These are phyloP conservation scores for Yamadazyma kanchanaburiensis DNA, from an alignment of 1,139 yeast species.

Conservation along the genomic window DNA sequence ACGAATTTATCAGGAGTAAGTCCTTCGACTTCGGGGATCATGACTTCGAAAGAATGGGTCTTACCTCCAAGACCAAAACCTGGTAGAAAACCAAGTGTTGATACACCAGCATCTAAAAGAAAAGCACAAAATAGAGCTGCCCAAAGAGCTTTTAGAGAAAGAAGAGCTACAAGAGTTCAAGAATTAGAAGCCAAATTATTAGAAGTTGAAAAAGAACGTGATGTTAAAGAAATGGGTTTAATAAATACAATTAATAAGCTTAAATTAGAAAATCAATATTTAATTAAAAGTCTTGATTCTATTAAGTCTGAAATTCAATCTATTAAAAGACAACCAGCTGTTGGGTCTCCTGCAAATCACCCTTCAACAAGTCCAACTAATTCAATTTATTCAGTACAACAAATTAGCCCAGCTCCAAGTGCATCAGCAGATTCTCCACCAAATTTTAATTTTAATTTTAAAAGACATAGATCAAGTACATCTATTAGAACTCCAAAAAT, in stretches of 20 bases:
- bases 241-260: constrained; percentile 46
- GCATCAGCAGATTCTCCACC: constrained; percentile 49
- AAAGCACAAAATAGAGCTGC: constrained; percentile 96
- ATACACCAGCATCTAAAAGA: constrained; percentile 70
- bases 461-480: constrained; percentile 1
- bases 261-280: constrained; percentile 37
- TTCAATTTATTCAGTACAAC: constrained; percentile 39
- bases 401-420: constrained; percentile 55
- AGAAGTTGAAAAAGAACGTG: constrained; percentile 65
- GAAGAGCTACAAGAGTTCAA: constrained; percentile 65
- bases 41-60: constrained; percentile 86
- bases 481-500: constrained; percentile 1
- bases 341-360: constrained; percentile 9
- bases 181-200: constrained; percentile 45
- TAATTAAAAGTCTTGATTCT: constrained; percentile 35
- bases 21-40: constrained; percentile 26
- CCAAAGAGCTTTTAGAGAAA: constrained; percentile 85
- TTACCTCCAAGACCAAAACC: constrained; percentile 91
- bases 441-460: constrained; percentile 1
- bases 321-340: constrained; percentile 11
- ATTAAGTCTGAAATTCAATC: constrained; percentile 23
- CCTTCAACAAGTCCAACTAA: constrained; percentile 27
- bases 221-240: constrained; percentile 57
- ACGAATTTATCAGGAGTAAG: too few species aligned
- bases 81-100: constrained; percentile 80